Conservation (phyloP, 176 grass and related monocot species). For the Zoysia pacifica region DNA sequence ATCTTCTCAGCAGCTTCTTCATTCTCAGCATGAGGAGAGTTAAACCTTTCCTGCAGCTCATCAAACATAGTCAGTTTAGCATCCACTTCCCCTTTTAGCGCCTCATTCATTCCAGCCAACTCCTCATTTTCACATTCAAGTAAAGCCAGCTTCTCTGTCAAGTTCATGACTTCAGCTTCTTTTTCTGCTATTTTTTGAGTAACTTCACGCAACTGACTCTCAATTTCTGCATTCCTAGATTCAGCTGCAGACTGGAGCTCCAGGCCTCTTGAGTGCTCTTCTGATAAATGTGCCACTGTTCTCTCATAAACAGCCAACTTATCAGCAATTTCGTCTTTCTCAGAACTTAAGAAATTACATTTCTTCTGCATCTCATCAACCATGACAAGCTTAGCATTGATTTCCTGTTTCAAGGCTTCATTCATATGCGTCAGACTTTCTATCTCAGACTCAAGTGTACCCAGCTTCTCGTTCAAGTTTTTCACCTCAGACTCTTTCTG, state of each 20-base stretch:
- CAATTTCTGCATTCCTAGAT: conserved; percentile 42
- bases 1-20: conserved; percentile 53
- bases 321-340: conserved; percentile 55
- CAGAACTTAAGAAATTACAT: conserved; percentile 24
- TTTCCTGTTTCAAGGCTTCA: conserved; percentile 61
- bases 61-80: conserved; percentile 47
- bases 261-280: conserved; percentile 49
- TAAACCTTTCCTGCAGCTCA: conserved; percentile 62
- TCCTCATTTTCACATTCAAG: conserved; percentile 57
- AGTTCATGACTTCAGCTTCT: conserved; percentile 44
- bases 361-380: conserved; percentile 59
- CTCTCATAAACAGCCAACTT: conserved; percentile 45
- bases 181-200: conserved; percentile 41
- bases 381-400: conserved; percentile 48
- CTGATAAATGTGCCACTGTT: conserved; percentile 49
- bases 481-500: conserved; percentile 59
- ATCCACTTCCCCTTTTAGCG: conserved; percentile 54
- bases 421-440: conserved; percentile 48
- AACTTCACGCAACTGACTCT: conserved; percentile 47
- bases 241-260: conserved; percentile 54
- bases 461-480: conserved; percentile 72
- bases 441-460: conserved; percentile 64
- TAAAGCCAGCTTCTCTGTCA: conserved; percentile 54
- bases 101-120: conserved; percentile 38
- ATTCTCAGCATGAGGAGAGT: conserved; percentile 53